Base-by-base conservation (phyloP, 495 filamentous ascomycete genomes). In the Daldinia caldariorum region DNA sequence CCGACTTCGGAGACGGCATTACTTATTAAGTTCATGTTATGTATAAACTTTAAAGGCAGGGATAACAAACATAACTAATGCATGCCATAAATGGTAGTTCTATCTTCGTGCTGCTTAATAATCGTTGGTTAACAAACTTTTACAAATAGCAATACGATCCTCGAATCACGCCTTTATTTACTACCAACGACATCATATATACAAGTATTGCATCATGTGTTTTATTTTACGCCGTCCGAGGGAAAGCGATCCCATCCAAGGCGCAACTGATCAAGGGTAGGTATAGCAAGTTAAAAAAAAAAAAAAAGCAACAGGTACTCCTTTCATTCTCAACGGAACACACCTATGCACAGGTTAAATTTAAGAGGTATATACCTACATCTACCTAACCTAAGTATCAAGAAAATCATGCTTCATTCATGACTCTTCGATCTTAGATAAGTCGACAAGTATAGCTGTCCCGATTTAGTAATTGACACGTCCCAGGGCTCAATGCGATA, bases 391-490 rank as follows among this genome's bases (percentile, higher is more conserved):
- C 8, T 14, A 39, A 26, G 16, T 1, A 12, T 58, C 18, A 8
- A 38, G 20, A 7, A 20, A 12, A 29, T 38, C 0, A 58, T 55
- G 45, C 61, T 64, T 37, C 63, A 35, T 56, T 37, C 13, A 72
- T 67, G 69, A 72, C 59, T 67, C 70, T 62, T 62, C 57, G 65
- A 68, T 68, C 65, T 51, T 51, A 61, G 61, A 67, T 62, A 32
- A 58, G 14, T 32, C n/a, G 18, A 16, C 6, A 34, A 14, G 18
- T 37, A 37, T 43, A 39, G 14, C 31, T 67, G 32, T 58, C 70
- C 70, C 61, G 32, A 72, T 69, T 16, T 13, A 58, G 70, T 55
- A 72, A 66, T 62, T 61, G 2, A 37, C 61, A 58, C 29, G 47
- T 51, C 50, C 38, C 47, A 62, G 16, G 20, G 22, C 37, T 66